Percentiles rank a stretch among this genome's conserved stretches.
Evolutionary conservation across 2,329 filamentous ascomycete genomes (phyloP).

Genomic region (Stemphylium beticola): DNA sequence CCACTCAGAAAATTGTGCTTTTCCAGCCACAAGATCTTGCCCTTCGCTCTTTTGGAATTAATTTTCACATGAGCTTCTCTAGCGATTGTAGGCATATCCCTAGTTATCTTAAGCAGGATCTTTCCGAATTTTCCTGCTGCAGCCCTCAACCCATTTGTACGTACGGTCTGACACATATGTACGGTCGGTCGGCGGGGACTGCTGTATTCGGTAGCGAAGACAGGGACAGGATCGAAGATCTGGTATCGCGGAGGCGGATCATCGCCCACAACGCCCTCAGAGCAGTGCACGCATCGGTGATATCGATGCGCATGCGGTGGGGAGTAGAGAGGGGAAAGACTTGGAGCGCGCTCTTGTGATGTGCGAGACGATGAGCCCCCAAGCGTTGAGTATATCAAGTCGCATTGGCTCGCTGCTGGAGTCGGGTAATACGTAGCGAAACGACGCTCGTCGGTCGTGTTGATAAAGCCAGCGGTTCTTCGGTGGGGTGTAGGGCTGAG

Average conservation of each 20-base stretch:
- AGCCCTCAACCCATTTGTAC: neutral
- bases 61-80: conserved; percentile 1
- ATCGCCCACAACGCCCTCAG: neutral
- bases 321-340: neutral
- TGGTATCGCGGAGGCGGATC: conserved; percentile 8
- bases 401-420: neutral
- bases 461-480: neutral
- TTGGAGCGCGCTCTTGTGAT: neutral
- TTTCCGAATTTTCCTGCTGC: conserved; percentile 4
- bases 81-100: neutral
- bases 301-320: neutral
- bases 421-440: conserved; percentile 2
- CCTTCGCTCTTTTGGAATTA: conserved; percentile 1
- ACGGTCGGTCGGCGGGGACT: neutral
- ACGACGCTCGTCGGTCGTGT: neutral
- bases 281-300: neutral
- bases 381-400: neutral
- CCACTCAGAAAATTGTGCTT: conserved; percentile 4
- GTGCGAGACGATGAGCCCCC: neutral
- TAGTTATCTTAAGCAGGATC: conserved; percentile 2
- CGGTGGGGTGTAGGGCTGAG: too few relatives aligned
- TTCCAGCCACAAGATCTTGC: conserved; percentile 6
- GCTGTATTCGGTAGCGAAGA: neutral
- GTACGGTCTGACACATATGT: neutral
- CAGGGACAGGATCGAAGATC: conserved; percentile 5